Evolutionary conservation across 1,284 basidiomycete genomes (phyloP), one percentile per base, ranked within the genome.

Genomic region (Apiotrichum brassicae): DNA sequence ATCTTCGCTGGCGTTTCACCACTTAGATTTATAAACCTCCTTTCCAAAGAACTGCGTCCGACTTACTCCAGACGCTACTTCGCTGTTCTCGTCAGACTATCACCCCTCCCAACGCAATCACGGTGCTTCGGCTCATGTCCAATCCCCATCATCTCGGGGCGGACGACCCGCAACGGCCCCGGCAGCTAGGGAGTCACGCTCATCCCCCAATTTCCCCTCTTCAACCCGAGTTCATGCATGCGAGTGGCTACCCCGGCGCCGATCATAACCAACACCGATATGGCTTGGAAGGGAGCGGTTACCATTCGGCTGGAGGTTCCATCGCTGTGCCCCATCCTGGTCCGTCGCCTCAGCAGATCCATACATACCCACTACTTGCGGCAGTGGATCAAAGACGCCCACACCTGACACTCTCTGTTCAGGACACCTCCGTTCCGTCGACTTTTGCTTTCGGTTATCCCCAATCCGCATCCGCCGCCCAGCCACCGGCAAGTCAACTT

Each of bases 371-470:
- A 5, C 9, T 30, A 11, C 11, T 14, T 30, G 11, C 28, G 2
- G 14, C 28, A 11, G 5, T 30, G 28, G 11, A 30, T 9, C 28
- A 9, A 9, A 9, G 28, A 9, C 28, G 28, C 28, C 5, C 28
- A 14, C 28, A 30, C 14, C 11, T 30, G 14, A 14, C 28, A 30
- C 11, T 11, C 11, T 3, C 28, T 9, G 9, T 30, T 30, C 28
- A 30, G 14, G 28, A 30, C 28, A 14, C 9, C 28, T 30, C 28
- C 9, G 28, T n/a, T n/a, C n/a, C n/a, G n/a, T n/a, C n/a, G n/a
- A n/a, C 46, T 38, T 46, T 53, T 30, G 20, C 47, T 0, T 49
- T 53, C 19, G 47, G 38, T 11, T 52, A 52, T 11, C n/a, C 13
- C 3, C 51, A 53, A 16, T 23, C 37, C 4, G 33, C 30, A n/a